Conservation (phyloP, 192 early-diverging fungal species). For the Entophlyctis helioformis region DNA sequence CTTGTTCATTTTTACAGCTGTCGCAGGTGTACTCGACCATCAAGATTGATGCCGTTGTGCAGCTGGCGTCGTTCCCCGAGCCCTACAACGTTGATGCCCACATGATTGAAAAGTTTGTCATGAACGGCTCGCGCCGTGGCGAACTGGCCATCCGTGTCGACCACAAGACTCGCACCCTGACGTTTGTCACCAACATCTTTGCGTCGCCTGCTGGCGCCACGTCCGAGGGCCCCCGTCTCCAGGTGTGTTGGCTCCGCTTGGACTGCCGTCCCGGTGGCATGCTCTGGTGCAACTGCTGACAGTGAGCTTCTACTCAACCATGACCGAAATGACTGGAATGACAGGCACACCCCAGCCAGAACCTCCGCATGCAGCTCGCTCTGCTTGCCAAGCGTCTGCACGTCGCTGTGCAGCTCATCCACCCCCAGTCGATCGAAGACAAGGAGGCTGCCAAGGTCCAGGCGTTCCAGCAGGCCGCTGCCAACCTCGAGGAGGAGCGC, state of each 20-base stretch:
- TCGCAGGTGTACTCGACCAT: constrained; percentile 98
- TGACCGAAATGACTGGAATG: too few relatives aligned
- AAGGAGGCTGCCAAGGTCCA: constrained; percentile 54
- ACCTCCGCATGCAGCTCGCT: constrained; percentile 86
- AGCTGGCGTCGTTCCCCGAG: constrained; percentile 77
- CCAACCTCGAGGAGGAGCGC: constrained; percentile 73
- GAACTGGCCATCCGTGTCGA: constrained; percentile 93
- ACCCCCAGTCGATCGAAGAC: constrained; percentile 57
- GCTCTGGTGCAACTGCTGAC: too few relatives aligned
- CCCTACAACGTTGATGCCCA: constrained; percentile 75
- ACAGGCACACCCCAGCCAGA: constrained; percentile 72
- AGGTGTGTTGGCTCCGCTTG: too few relatives aligned
- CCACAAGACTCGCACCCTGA: constrained; percentile 77
- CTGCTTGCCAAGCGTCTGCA: constrained; percentile 75
- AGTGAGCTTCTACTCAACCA: too few relatives aligned
- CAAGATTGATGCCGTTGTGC: constrained; percentile 85
- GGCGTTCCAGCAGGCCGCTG: constrained; percentile 58
- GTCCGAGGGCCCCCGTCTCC: constrained; percentile 56
- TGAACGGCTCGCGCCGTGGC: constrained; percentile 93
- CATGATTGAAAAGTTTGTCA: constrained; percentile 94
- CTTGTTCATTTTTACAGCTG: constrained; percentile 27
- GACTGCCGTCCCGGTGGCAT: too few relatives aligned
- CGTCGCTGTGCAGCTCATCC: constrained; percentile 72
- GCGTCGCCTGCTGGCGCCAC: constrained; percentile 59
- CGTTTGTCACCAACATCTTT: constrained; percentile 89